A percentile compares a stretch with the other conserved stretches of the same genome.
phyloP scores from a whole-genome alignment of 2,329 filamentous ascomycete species.

The Fonsecaea nubica region DNA sequence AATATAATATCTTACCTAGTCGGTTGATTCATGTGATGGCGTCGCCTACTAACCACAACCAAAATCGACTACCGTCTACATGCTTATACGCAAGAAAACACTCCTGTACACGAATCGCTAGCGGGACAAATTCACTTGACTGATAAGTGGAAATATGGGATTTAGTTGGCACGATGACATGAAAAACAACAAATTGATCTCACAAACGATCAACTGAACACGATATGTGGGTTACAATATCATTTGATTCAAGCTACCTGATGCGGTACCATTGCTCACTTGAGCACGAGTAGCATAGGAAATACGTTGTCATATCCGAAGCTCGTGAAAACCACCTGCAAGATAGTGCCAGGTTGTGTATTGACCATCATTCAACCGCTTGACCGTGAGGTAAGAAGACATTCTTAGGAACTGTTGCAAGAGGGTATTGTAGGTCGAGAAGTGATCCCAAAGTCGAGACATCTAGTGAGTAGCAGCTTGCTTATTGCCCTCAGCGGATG shows the following conservation, averaged over 20 bases:
- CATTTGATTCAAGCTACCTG: constrained; percentile 29
- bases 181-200: too few species aligned
- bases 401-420: constrained; percentile 31
- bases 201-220: not conserved
- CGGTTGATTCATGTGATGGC: too few species aligned
- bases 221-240: constrained; percentile 11
- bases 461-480: constrained; percentile 39
- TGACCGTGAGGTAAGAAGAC: constrained; percentile 6
- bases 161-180: too few species aligned
- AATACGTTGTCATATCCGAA: constrained; percentile 26
- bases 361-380: constrained; percentile 21
- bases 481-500: constrained; percentile 40
- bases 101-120: too few species aligned
- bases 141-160: too few species aligned
- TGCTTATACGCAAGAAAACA: too few species aligned
- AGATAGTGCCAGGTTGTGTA: constrained; percentile 15
- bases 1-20: too few species aligned
- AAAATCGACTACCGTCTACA: too few species aligned
- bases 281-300: constrained; percentile 17
- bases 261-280: constrained; percentile 14
- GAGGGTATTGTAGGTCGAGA: constrained; percentile 15
- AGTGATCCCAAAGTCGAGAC: constrained; percentile 9
- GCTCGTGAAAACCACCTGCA: constrained; percentile 25
- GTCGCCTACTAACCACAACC: too few species aligned
- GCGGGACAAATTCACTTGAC: too few species aligned